Conservation (phyloP, 805 yeast genomes). For the Barnettozyma siamensis region DNA sequence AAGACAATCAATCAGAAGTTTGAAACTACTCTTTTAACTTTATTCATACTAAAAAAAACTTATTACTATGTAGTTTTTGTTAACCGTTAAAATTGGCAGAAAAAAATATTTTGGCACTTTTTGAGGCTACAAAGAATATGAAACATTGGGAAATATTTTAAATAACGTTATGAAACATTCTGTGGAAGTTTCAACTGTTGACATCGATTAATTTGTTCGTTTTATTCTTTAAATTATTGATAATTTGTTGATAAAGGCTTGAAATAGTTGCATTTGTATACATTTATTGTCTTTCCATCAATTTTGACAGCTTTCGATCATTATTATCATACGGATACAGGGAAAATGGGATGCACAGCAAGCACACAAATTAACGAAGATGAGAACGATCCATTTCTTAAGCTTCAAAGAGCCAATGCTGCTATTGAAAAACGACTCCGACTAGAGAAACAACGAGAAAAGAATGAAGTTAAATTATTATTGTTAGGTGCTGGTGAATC, state of each 20-base stretch:
- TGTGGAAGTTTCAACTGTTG: too few species aligned
- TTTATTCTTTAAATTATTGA: too few species aligned
- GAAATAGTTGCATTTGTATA: too few species aligned
- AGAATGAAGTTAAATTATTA: slow-evolving; percentile 61
- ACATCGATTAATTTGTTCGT: too few species aligned
- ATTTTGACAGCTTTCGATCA: too few species aligned
- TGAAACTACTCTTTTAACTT: slow-evolving; percentile 6
- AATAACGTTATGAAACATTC: not conserved
- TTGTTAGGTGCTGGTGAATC: slow-evolving; percentile 93
- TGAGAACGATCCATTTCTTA: slow-evolving; percentile 43
- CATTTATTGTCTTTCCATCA: too few species aligned
- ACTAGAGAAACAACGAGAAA: slow-evolving; percentile 45
- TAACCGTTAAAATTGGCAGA: not conserved
- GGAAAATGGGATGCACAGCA: slow-evolving; percentile 70
- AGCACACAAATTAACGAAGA: slow-evolving; percentile 43
- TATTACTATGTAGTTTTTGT: not conserved
- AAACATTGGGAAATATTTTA: not conserved
- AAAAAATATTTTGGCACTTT: slow-evolving; percentile 2
- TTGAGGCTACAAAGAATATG: slow-evolving; percentile 10
- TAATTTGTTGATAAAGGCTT: too few species aligned
- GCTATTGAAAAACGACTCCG: slow-evolving; percentile 59
- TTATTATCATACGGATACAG: too few species aligned
- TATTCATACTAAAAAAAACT: not conserved
- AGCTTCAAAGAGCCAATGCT: slow-evolving; percentile 50
- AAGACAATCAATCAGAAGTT: slow-evolving; percentile 4